Evolutionary conservation across 768 basidiomycete genomes (phyloP), one percentile per base, ranked within the genome.

Genomic region (Amanita pseudoporphyria): DNA sequence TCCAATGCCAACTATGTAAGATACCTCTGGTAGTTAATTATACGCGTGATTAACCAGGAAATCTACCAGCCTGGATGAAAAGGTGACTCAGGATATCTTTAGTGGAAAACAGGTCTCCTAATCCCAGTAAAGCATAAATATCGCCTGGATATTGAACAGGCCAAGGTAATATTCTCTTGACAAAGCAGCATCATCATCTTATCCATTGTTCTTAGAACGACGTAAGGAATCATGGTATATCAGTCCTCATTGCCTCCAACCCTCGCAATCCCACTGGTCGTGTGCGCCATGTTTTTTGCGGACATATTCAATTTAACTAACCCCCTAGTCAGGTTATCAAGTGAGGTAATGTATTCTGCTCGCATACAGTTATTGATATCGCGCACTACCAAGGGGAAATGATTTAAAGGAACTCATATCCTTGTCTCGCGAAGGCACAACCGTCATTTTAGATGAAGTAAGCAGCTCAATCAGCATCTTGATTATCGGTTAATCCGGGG

Each of bases 261-360:
- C 94, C 94, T n/a, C 81, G 93, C 47, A 97, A 96, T 62, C 93
- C 94, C 3, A 96, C 94, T 1, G 92, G 94, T n/a, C 93, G 95
- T 63, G 80, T 84, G 47, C n/a, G 56, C 30, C 16, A 40, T 16
- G 9, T 47, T 13, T 7, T 14, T 40, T 18, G 39, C 3, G 41
- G 28, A 22, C 45, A 19, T 26, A 31, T 21, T n/a, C 31, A 13
- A 44, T 39, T 35, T 46, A 31, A 24, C 16, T 18, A 49, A 43
- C 30, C 24, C 36, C 39, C 28, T 42, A 21, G 31, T 19, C 54
- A 76, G 74, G 82, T 87, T 43, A 76, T 76, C 56, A 72, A 69
- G 72, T 73, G 55, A 58, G 61, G 32, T 36, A 16, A 26, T 28
- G 13, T 24, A 5, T 13, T 47, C 14, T 31, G 19, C 38, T 32